These are phyloP conservation scores for Cercophora scortea DNA, from an alignment of 495 filamentous ascomycete species.

Conservation along the genomic window DNA sequence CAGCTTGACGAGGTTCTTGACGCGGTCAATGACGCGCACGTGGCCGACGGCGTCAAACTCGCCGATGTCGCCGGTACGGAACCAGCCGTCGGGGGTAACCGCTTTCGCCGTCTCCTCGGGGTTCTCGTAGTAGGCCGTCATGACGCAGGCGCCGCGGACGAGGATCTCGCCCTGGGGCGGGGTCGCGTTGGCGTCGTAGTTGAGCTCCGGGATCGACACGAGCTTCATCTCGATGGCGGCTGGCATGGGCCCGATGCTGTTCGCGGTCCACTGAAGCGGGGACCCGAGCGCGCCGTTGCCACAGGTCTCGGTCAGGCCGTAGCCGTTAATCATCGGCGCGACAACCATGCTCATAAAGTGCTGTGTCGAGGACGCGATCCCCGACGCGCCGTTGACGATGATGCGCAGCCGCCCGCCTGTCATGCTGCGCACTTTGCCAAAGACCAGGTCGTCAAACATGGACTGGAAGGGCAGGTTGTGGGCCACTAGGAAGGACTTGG, in stretches of 20 bases:
- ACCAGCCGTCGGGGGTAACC: conserved; percentile 82
- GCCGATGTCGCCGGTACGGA: conserved; percentile 82
- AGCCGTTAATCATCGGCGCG: conserved; percentile 71
- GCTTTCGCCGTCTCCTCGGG: conserved; percentile 74
- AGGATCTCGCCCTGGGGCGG: conserved; percentile 84
- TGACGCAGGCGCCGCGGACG: conserved; percentile 60
- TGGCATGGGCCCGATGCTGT: conserved; percentile 66
- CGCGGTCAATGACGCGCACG: conserved; percentile 79
- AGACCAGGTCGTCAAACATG: conserved; percentile 72
- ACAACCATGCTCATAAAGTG: conserved; percentile 73
- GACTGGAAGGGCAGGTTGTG: conserved; percentile 59
- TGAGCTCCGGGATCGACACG: conserved; percentile 75
- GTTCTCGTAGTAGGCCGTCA: conserved; percentile 73
- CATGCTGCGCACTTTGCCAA: conserved; percentile 61
- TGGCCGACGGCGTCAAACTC: conserved; percentile 68
- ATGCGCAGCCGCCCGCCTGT: conserved; percentile 64
- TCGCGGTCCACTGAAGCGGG: conserved; percentile 56
- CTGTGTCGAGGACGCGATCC: conserved; percentile 67
- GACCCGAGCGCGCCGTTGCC: conserved; percentile 61
- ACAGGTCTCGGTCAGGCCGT: conserved; percentile 85
- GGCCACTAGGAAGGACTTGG: conserved; percentile 51
- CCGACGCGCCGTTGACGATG: conserved; percentile 79
- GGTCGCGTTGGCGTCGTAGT: conserved; percentile 66
- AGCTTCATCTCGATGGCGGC: conserved; percentile 65
- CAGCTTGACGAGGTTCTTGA: conserved; percentile 76